Percentiles rank a stretch among this genome's conserved stretches.
Conservation (phyloP, 495 filamentous ascomycete genomes). For the Aspergillus steynii region DNA sequence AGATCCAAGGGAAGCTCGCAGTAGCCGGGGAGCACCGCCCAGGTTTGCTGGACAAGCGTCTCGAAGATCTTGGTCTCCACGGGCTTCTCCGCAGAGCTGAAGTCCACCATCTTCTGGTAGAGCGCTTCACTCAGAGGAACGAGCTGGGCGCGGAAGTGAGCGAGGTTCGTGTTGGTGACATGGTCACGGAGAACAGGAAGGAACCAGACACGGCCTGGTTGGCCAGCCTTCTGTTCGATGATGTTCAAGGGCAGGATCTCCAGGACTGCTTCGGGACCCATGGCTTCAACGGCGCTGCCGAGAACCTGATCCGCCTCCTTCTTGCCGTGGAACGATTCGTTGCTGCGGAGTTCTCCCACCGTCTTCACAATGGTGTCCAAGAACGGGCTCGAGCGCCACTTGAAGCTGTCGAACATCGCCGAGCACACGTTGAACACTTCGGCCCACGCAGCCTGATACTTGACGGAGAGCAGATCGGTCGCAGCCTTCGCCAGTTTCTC, state of each 20-base stretch:
- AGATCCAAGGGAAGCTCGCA: conserved; percentile 89
- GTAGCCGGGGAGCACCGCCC: conserved; percentile 92
- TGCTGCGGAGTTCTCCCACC: conserved; percentile 84
- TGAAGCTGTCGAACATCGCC: conserved; percentile 83
- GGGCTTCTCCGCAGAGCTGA: conserved; percentile 75
- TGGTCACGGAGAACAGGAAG: conserved; percentile 84
- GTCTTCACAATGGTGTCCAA: conserved; percentile 70
- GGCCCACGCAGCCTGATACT: conserved; percentile 92
- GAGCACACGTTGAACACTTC: conserved; percentile 89
- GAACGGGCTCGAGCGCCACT: conserved; percentile 79
- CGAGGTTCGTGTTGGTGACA: conserved; percentile 79
- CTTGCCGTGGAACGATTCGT: conserved; percentile 88
- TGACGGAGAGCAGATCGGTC: conserved; percentile 74
- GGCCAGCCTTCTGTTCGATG: conserved; percentile 66
- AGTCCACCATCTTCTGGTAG: conserved; percentile 83
- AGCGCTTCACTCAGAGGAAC: conserved; percentile 86
- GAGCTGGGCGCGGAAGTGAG: conserved; percentile 81
- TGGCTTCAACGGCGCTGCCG: conserved; percentile 78
- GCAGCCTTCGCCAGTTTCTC: conserved; percentile 69
- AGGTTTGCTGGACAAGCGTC: conserved; percentile 91
- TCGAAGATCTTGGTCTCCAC: conserved; percentile 98
- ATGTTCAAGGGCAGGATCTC: conserved; percentile 84
- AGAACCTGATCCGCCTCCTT: conserved; percentile 91
- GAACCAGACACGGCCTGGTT: conserved; percentile 91
- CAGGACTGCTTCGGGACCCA: conserved; percentile 83